phyloP scores from a whole-genome alignment of 768 basidiomycete species.

The Cyclocybe cylindracea region DNA sequence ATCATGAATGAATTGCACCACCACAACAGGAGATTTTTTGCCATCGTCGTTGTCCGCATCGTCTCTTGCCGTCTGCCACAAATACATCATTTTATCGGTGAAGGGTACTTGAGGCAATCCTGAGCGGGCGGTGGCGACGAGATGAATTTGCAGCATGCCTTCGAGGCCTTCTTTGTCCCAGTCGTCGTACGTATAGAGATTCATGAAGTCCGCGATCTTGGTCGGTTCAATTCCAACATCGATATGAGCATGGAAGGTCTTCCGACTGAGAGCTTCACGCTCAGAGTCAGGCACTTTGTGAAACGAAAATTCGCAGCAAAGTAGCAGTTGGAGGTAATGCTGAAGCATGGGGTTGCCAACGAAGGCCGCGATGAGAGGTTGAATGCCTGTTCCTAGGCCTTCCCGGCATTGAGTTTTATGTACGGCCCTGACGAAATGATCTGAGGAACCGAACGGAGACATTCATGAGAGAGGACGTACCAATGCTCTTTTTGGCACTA shows the following conservation, averaged over 20 bases:
- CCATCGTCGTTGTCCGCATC: slow-evolving; percentile 14
- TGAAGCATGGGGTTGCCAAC: slow-evolving; percentile 18
- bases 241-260: slow-evolving; percentile 12
- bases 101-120: slow-evolving; percentile 4
- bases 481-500: slow-evolving; percentile 18
- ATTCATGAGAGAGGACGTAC: not conserved
- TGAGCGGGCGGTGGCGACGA: slow-evolving; percentile 7
- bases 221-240: slow-evolving; percentile 21
- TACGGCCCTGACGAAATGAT: slow-evolving; percentile 5
- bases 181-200: slow-evolving; percentile 16
- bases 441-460: not conserved
- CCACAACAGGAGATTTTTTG: slow-evolving; percentile 10
- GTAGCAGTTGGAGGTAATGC: slow-evolving; percentile 16
- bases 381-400: slow-evolving; percentile 13
- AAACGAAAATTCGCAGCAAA: slow-evolving; percentile 11
- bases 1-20: slow-evolving; percentile 17
- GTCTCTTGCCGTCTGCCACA: slow-evolving; percentile 12
- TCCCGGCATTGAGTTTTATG: slow-evolving; percentile 13
- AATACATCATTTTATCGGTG: slow-evolving; percentile 2
- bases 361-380: slow-evolving; percentile 13
- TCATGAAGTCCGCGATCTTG: slow-evolving; percentile 19
- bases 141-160: slow-evolving; percentile 20
- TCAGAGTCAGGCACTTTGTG: slow-evolving; percentile 2
- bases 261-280: slow-evolving; percentile 6
- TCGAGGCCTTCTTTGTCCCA: slow-evolving; percentile 14